These are phyloP conservation scores for Wickerhamiella azyma DNA, from an alignment of 805 yeast genomes.

Conservation along the genomic window DNA sequence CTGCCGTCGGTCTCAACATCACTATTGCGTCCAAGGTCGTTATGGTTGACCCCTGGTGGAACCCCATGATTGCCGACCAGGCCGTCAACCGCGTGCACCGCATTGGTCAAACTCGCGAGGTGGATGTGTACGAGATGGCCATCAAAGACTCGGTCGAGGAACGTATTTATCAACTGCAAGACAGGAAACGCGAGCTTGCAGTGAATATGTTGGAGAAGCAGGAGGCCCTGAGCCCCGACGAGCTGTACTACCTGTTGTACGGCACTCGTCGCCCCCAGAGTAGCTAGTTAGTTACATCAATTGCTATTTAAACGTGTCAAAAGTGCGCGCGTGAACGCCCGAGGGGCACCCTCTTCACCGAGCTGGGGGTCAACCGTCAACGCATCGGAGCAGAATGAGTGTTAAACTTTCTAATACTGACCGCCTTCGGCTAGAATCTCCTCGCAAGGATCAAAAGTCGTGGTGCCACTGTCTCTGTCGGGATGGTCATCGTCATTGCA, in stretches of 20 bases:
- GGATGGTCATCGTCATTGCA: too few species aligned
- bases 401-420: too few species aligned
- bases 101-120: constrained; percentile 33
- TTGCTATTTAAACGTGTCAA: too few species aligned
- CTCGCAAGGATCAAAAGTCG: too few species aligned
- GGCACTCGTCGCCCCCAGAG: neutral
- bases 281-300: too few species aligned
- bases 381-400: too few species aligned
- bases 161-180: constrained; percentile 26
- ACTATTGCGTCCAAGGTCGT: constrained; percentile 32
- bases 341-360: too few species aligned
- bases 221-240: constrained; percentile 19
- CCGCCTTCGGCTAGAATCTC: too few species aligned
- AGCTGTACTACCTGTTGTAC: constrained; percentile 19
- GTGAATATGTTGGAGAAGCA: constrained; percentile 22
- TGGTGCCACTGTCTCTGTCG: too few species aligned
- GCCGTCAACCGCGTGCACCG: constrained; percentile 41
- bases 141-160: constrained; percentile 31
- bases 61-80: constrained; percentile 37
- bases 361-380: too few species aligned
- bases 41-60: constrained; percentile 38
- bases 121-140: constrained; percentile 33
- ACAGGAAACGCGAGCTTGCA: constrained; percentile 27
- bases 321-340: too few species aligned
- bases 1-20: constrained; percentile 34